A percentile compares a stretch with the other conserved stretches of the same genome.
These are phyloP conservation scores for Penicillium flavigenum DNA, from an alignment of 495 filamentous ascomycete species.

Conservation along the genomic window DNA sequence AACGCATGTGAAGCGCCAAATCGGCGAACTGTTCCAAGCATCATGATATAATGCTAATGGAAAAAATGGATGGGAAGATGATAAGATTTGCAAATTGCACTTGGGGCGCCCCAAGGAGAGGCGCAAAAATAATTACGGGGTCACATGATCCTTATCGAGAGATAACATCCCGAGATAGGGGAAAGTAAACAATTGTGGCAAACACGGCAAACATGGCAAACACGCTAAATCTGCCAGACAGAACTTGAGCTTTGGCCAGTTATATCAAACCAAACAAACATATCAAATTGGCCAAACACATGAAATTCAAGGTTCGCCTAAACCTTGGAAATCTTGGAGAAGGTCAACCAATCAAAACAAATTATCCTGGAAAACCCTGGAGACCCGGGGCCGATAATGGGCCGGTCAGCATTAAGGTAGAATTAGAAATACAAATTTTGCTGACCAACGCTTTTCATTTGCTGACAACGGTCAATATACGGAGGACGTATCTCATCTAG, in stretches of 20 bases:
- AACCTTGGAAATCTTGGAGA: not conserved
- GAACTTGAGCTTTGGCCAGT: not conserved
- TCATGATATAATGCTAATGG: conserved; percentile 23
- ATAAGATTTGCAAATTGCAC: conserved; percentile 10
- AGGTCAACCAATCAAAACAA: not conserved
- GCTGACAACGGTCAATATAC: not conserved
- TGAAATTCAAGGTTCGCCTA: not conserved
- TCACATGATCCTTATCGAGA: conserved; percentile 34
- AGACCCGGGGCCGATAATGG: not conserved
- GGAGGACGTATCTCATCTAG: not conserved
- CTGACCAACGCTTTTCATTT: not conserved
- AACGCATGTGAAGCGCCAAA: conserved; percentile 40
- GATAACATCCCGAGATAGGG: conserved; percentile 5
- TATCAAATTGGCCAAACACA: not conserved
- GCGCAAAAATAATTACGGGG: conserved; percentile 13
- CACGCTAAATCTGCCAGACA: not conserved
- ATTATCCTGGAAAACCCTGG: not conserved
- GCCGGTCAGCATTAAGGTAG: not conserved
- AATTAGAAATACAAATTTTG: not conserved
- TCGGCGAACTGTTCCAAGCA: conserved; percentile 47
- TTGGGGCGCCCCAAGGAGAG: conserved; percentile 10
- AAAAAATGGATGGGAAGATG: not conserved
- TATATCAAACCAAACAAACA: not conserved
- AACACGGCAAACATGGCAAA: conserved; percentile 5
- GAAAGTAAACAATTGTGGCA: not conserved